Percentiles rank a stretch among this genome's conserved stretches.
Evolutionary conservation across 306 rosid species (phyloP).

Genomic region (Neltuma alba): DNA sequence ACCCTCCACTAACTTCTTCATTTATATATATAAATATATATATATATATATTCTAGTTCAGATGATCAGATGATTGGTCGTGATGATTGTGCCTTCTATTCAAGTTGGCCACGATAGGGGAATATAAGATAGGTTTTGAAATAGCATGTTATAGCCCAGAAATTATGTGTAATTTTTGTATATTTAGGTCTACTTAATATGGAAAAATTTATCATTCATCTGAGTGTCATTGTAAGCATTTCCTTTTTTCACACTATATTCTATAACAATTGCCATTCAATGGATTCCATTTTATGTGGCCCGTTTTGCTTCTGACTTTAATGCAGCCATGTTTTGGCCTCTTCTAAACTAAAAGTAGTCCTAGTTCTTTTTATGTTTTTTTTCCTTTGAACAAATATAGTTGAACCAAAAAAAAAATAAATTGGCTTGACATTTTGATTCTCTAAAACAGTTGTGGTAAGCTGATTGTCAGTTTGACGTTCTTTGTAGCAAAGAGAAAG

Average conservation of each 20-base stretch:
- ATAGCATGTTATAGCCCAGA: not conserved
- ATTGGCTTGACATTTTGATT: not conserved
- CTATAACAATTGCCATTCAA: not conserved
- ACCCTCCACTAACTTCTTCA: not conserved
- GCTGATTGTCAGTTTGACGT: not conserved
- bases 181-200: not conserved
- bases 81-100: not conserved
- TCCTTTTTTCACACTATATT: not conserved
- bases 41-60: too few species aligned
- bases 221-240: not conserved
- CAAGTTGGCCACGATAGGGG: not conserved
- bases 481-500: slow-evolving; percentile 1
- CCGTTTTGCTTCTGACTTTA: not conserved
- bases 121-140: not conserved
- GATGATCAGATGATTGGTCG: not conserved
- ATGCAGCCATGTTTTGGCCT: not conserved
- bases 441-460: not conserved
- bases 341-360: not conserved
- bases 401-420: not conserved
- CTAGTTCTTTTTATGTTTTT: not conserved
- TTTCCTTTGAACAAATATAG: not conserved
- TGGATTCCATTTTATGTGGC: not conserved
- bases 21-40: too few species aligned
- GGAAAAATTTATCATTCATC: not conserved
- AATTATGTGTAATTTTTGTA: not conserved